Percentiles rank a stretch among this genome's conserved stretches.
phyloP scores from a whole-genome alignment of 2,329 filamentous ascomycete species.

The Emydomyces testavorans region DNA sequence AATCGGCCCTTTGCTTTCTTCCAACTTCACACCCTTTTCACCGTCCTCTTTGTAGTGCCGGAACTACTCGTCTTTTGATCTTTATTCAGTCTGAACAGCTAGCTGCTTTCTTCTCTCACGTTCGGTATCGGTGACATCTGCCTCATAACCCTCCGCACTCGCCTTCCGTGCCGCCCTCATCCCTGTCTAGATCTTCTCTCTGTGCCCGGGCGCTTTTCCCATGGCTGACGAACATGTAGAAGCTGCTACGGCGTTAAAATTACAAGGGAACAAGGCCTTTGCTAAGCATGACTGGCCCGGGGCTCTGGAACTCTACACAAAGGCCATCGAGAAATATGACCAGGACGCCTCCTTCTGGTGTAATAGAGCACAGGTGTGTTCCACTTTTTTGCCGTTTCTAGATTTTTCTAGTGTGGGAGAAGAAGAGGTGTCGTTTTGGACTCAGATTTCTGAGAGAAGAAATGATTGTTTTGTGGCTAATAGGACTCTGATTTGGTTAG shows the following conservation, averaged over 20 bases:
- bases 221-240: constrained; percentile 42
- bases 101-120: too few relatives aligned
- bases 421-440: neutral
- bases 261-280: constrained; percentile 91
- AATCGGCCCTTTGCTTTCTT: neutral
- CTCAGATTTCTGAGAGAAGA: neutral
- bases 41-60: too few relatives aligned
- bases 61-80: too few relatives aligned
- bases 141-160: neutral
- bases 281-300: constrained; percentile 71
- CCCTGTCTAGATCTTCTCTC: neutral
- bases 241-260: constrained; percentile 73
- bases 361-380: constrained; percentile 79
- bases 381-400: neutral
- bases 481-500: constrained; percentile 36
- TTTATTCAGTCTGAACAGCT: too few relatives aligned
- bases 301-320: constrained; percentile 71
- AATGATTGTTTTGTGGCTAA: neutral
- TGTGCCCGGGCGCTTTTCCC: neutral
- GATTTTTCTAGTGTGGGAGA: neutral
- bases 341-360: constrained; percentile 82
- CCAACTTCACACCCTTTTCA: too few relatives aligned
- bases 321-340: constrained; percentile 75
- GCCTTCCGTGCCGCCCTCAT: neutral
- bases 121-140: too few relatives aligned